Evolutionary conservation across 805 yeast genomes (phyloP), one percentile per base, ranked within the genome.

Genomic region (Hanseniaspora thailandica): DNA sequence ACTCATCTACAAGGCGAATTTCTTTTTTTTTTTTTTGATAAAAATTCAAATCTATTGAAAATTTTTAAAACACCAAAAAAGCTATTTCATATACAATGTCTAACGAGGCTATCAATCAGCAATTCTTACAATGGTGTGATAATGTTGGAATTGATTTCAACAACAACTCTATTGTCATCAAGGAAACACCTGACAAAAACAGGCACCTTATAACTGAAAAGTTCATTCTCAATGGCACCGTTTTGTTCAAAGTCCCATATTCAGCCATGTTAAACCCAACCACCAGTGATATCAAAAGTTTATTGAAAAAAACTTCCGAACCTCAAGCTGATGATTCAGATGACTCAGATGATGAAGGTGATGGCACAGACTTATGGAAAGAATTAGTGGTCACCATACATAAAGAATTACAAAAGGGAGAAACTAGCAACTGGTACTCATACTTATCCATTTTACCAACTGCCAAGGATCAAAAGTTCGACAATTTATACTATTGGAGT

Each of bases 401-500:
- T 47, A 82, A 79, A 60, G 94, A 85, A 60, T 63, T 74, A 48
- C 68, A 71, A 47, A 59, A 74, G 33, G 72, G 73, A 4, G 67
- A 66, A 0, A 55, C 67, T 4, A 77, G 86, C 39, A 69, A 66
- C 31, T 90, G 96, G 95, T 65, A 63, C 50, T 74, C 79, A 1
- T 90, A 90, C 65, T 78, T 88, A 55, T 69, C 76, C 20, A 77
- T 89, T 0, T 70, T 90, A 39, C 97, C 97, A 12, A 19, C 35
- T 15, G 17, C 33, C 5, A 28, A 30, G 20, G 31, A 30, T 19
- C 41, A 55, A n/a, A 36, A 43, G 12, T 78, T 83, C 65, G 74
- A 81, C 61, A 82, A 82, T 34, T 75, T 88, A 55, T 84, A 88
- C 79, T 86, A 80, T 61, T 90, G 98, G 97, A 57, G 57, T 1